These are phyloP conservation scores for Hymenoscyphus linearis DNA, from an alignment of 2,329 filamentous ascomycete species.

Conservation along the genomic window DNA sequence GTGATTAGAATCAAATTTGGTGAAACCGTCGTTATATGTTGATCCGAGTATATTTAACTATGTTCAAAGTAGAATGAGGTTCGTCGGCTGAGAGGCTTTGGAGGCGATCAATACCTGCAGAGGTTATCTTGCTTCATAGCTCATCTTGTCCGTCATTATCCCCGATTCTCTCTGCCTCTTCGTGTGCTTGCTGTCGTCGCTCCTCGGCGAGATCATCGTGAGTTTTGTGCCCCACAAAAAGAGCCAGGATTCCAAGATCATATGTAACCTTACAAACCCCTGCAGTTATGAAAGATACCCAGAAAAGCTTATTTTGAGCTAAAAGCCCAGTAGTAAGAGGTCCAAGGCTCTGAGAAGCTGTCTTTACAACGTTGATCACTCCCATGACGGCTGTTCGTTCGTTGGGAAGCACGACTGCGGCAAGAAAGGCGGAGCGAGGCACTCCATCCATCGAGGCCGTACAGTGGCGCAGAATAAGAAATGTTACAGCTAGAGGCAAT, in stretches of 20 bases:
- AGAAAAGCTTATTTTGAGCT: constrained; percentile 50
- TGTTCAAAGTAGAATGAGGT: neutral
- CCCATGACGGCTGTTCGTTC: constrained; percentile 72
- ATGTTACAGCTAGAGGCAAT: constrained; percentile 48
- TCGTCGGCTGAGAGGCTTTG: neutral
- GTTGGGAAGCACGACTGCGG: constrained; percentile 55
- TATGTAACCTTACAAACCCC: constrained; percentile 57
- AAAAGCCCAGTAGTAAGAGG: constrained; percentile 61
- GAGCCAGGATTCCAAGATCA: constrained; percentile 51
- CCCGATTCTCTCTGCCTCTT: constrained; percentile 20
- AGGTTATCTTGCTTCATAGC: neutral
- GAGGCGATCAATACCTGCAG: neutral
- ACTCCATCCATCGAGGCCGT: constrained; percentile 66
- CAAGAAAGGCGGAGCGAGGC: constrained; percentile 64
- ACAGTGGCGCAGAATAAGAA: constrained; percentile 58
- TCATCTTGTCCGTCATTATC: neutral
- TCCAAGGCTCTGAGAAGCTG: constrained; percentile 54
- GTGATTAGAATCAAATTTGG: too few relatives aligned
- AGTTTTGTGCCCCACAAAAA: constrained; percentile 37
- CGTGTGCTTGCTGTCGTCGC: constrained; percentile 15
- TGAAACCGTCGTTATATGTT: too few relatives aligned
- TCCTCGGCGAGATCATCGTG: constrained; percentile 25
- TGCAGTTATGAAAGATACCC: constrained; percentile 58
- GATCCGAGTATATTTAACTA: too few relatives aligned
- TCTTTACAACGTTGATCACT: constrained; percentile 64